These are phyloP conservation scores for Lachnum nothofagi DNA, from an alignment of 2,329 filamentous ascomycete genomes.

Conservation along the genomic window DNA sequence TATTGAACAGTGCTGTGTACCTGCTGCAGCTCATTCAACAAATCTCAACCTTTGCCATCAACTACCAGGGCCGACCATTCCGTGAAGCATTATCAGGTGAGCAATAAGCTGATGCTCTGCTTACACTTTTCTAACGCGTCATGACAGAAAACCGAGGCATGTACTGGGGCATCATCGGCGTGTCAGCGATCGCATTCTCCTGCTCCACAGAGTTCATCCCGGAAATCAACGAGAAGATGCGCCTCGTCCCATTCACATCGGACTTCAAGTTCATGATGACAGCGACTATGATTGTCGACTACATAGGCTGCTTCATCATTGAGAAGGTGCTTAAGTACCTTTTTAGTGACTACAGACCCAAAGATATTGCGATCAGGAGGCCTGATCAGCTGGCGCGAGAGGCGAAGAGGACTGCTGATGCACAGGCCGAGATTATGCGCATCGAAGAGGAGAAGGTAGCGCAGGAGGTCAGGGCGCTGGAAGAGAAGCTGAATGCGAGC, in stretches of 20 bases:
- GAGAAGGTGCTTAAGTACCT: conserved; percentile 78
- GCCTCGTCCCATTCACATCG: conserved; percentile 79
- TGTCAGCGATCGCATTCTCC: conserved; percentile 84
- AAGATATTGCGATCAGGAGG: conserved; percentile 83
- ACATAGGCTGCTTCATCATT: conserved; percentile 77
- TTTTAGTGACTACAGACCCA: conserved; percentile 88
- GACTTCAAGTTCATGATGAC: conserved; percentile 91
- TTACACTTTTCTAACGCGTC: conserved; percentile 7
- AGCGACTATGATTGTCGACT: conserved; percentile 79
- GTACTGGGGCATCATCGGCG: conserved; percentile 93
- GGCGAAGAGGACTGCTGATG: conserved; percentile 58
- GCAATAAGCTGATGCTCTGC: neutral
- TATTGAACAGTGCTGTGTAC: conserved; percentile 95
- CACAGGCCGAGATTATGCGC: conserved; percentile 44
- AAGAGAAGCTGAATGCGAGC: conserved; percentile 50
- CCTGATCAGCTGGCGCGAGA: conserved; percentile 82
- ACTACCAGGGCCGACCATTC: conserved; percentile 98
- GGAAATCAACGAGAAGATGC: conserved; percentile 89
- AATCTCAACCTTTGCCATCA: conserved; percentile 98
- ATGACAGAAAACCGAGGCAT: conserved; percentile 70
- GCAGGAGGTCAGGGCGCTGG: conserved; percentile 51
- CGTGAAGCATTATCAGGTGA: conserved; percentile 76
- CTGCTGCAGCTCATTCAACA: conserved; percentile 97
- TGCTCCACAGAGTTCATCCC: conserved; percentile 94
- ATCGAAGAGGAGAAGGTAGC: conserved; percentile 49